Percentiles rank a stretch among this genome's conserved stretches.
Evolutionary conservation across 2,329 filamentous ascomycete genomes (phyloP).

Genomic region (Monosporascus sp.): DNA sequence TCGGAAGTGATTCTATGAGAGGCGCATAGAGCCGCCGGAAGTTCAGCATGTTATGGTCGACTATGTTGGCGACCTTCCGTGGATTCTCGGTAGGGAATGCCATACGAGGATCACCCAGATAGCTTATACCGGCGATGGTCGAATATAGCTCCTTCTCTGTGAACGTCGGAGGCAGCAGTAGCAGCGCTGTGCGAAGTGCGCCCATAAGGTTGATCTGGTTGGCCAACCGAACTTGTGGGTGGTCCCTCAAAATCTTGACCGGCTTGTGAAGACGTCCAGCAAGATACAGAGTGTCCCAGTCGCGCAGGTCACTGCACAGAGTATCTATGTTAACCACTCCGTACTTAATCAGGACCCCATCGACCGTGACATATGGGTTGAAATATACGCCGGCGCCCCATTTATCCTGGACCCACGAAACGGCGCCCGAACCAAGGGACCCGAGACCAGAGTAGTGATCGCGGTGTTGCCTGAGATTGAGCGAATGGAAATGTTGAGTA

Average conservation of each 20-base stretch:
- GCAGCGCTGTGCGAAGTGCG: slow-evolving; percentile 80
- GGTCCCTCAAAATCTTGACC: slow-evolving; percentile 89
- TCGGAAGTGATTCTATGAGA: slow-evolving; percentile 83
- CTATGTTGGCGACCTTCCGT: slow-evolving; percentile 90
- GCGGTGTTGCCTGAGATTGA: slow-evolving; percentile 84
- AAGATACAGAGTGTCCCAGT: slow-evolving; percentile 95
- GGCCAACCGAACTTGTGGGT: slow-evolving; percentile 84
- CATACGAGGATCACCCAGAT: slow-evolving; percentile 97
- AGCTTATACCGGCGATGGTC: slow-evolving; percentile 88
- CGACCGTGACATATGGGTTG: slow-evolving; percentile 90
- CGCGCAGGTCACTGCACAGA: slow-evolving; percentile 75
- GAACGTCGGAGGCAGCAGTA: slow-evolving; percentile 79
- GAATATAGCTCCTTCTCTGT: slow-evolving; percentile 84
- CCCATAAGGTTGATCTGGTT: slow-evolving; percentile 96
- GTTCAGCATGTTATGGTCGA: slow-evolving; percentile 82
- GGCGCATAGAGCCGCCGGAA: slow-evolving; percentile 90
- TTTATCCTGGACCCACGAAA: slow-evolving; percentile 79
- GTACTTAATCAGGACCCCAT: slow-evolving; percentile 96
- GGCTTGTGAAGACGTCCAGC: slow-evolving; percentile 94
- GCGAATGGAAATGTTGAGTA: slow-evolving; percentile 92
- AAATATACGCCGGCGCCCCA: slow-evolving; percentile 96
- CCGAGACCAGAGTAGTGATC: slow-evolving; percentile 89
- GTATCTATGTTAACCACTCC: slow-evolving; percentile 94
- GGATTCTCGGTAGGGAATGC: slow-evolving; percentile 83
- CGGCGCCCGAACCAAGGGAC: slow-evolving; percentile 75